Conservation (phyloP, 441 rosid species). For the Adansonia madagascariensis region DNA sequence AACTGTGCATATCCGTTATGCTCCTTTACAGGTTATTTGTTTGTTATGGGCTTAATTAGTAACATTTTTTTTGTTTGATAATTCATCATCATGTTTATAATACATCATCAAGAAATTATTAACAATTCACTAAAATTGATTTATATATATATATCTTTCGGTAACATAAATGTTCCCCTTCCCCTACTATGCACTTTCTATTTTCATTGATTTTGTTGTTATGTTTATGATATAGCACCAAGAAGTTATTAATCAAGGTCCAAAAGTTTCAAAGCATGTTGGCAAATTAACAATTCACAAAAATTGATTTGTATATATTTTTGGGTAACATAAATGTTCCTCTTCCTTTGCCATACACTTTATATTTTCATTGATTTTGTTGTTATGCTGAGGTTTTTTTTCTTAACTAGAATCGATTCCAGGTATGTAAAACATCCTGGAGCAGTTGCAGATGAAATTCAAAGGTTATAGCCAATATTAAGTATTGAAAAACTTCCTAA, state of each 20-base stretch:
- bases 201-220: neutral
- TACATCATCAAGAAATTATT: conserved; percentile 63
- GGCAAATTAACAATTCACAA: conserved; percentile 89
- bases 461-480: conserved; percentile 88
- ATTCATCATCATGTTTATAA: conserved; percentile 17
- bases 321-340: conserved; percentile 58
- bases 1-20: conserved; percentile 75
- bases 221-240: conserved; percentile 40
- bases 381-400: conserved; percentile 23
- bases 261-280: conserved; percentile 74
- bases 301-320: conserved; percentile 91
- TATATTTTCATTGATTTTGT: neutral
- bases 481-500: conserved; percentile 39
- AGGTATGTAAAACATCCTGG: conserved; percentile 94
- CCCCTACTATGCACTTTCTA: neutral
- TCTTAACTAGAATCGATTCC: conserved; percentile 36
- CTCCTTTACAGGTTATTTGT: conserved; percentile 72
- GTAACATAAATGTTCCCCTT: conserved; percentile 41
- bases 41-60: conserved; percentile 27
- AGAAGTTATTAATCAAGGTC: conserved; percentile 74
- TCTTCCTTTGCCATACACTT: neutral
- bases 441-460: conserved; percentile 93
- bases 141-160: conserved; percentile 94
- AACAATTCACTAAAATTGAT: conserved; percentile 88
- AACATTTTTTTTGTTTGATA: conserved; percentile 31